Conservation (phyloP, 1,284 basidiomycete species). For the Coniferiporia weirii region DNA sequence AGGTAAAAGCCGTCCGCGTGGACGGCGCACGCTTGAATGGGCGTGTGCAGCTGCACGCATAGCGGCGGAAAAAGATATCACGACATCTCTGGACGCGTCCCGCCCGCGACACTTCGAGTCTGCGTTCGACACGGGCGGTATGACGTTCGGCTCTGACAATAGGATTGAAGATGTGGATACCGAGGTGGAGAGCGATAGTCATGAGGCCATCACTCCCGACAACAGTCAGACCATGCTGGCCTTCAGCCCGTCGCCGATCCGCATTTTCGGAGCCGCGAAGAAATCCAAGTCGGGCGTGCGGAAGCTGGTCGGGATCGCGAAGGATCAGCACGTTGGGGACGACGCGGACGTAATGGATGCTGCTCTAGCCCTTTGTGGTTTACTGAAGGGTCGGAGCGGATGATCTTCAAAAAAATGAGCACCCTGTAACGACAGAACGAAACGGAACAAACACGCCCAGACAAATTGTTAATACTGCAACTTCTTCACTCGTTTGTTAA, state of each 20-base stretch:
- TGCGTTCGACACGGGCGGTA: background rate
- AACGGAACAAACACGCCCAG: background rate
- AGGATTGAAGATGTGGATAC: conserved; percentile 13
- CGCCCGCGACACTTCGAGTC: background rate
- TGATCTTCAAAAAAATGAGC: background rate
- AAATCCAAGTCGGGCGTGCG: background rate
- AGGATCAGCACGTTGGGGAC: background rate
- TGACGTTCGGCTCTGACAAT: conserved; percentile 2
- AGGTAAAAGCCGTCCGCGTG: background rate
- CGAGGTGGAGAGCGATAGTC: conserved; percentile 15
- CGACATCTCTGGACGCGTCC: background rate
- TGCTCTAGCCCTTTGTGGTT: conserved; percentile 15
- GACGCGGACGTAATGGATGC: conserved; percentile 14
- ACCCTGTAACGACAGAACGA: background rate
- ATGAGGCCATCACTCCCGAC: conserved; percentile 17
- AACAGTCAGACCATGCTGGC: conserved; percentile 6
- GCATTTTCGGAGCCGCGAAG: background rate
- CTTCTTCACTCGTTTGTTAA: background rate
- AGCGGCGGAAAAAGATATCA: background rate
- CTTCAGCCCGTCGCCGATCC: background rate
- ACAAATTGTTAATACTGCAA: background rate
- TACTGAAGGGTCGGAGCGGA: conserved; percentile 1
- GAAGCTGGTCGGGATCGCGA: background rate
- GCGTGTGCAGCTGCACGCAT: conserved; percentile 18
- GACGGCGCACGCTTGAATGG: conserved; percentile 14